These are phyloP conservation scores for Stephania yunnanensis DNA, from an alignment of 164 flowering plant species.

Conservation along the genomic window DNA sequence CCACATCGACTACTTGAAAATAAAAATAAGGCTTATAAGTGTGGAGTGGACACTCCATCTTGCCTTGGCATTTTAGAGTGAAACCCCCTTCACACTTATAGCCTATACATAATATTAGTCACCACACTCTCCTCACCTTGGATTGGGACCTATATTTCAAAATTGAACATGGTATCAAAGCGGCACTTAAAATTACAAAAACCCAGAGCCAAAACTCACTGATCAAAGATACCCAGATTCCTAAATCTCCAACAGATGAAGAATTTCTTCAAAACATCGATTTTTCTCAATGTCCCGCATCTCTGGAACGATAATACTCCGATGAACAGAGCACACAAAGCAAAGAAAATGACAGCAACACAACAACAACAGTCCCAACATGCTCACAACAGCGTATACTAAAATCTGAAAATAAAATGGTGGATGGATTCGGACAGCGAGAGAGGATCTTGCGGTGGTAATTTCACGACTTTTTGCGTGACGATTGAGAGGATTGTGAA, in stretches of 20 bases:
- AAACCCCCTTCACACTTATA: too few relatives aligned
- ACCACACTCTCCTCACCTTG: too few relatives aligned
- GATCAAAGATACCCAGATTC: background rate
- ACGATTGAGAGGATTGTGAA: slow-evolving; percentile 86
- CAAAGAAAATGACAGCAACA: background rate
- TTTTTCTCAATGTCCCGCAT: background rate
- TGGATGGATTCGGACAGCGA: slow-evolving; percentile 10
- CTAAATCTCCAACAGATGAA: background rate
- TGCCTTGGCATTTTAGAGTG: too few relatives aligned
- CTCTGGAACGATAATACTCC: too few relatives aligned
- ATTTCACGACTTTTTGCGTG: slow-evolving; percentile 72
- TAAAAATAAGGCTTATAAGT: too few relatives aligned
- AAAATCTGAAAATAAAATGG: background rate
- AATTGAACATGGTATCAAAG: too few relatives aligned
- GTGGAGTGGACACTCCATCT: too few relatives aligned
- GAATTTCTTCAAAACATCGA: background rate
- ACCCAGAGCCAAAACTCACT: background rate
- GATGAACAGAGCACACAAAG: background rate
- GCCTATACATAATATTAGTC: too few relatives aligned
- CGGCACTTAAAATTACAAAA: background rate
- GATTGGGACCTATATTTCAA: too few relatives aligned
- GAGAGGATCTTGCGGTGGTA: slow-evolving; percentile 4
- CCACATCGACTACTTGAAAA: too few relatives aligned
- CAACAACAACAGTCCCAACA: background rate
- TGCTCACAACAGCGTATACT: background rate